Conservation (phyloP, 2,329 filamentous ascomycete genomes). For the Escovopsis sp. region DNA sequence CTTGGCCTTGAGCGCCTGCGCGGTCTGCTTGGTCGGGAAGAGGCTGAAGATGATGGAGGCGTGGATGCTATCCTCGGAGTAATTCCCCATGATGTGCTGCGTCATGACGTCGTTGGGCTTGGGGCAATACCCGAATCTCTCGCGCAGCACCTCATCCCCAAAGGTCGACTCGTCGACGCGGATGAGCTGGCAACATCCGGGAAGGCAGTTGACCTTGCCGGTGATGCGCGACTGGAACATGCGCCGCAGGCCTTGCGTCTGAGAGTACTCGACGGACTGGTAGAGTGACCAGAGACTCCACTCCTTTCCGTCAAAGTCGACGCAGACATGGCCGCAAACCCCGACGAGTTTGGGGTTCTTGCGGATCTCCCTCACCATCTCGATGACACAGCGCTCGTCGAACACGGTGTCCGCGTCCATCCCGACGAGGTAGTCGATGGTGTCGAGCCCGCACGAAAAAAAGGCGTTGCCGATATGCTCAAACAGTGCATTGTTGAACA, state of each 20-base stretch:
- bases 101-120: slow-evolving; percentile 33
- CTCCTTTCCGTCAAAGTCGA: slow-evolving; percentile 26
- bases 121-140: slow-evolving; percentile 32
- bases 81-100: slow-evolving; percentile 31
- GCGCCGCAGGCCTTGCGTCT: slow-evolving; percentile 29
- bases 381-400: slow-evolving; percentile 26
- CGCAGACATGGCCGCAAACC: slow-evolving; percentile 32
- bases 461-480: slow-evolving; percentile 24
- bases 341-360: slow-evolving; percentile 27
- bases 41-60: slow-evolving; percentile 32
- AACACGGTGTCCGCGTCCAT: slow-evolving; percentile 35
- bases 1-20: slow-evolving; percentile 30
- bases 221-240: slow-evolving; percentile 34
- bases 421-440: slow-evolving; percentile 27
- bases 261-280: slow-evolving; percentile 32
- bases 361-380: slow-evolving; percentile 28
- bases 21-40: slow-evolving; percentile 26
- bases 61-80: slow-evolving; percentile 34
- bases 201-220: slow-evolving; percentile 32
- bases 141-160: slow-evolving; percentile 28
- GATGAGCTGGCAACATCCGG: slow-evolving; percentile 34
- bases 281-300: slow-evolving; percentile 31
- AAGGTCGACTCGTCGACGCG: slow-evolving; percentile 33
- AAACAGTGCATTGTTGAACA: slow-evolving; percentile 30
- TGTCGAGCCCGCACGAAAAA: slow-evolving; percentile 21